These are phyloP conservation scores for Coemansia sp. DNA, from an alignment of 192 early-diverging fungal species.

Conservation along the genomic window DNA sequence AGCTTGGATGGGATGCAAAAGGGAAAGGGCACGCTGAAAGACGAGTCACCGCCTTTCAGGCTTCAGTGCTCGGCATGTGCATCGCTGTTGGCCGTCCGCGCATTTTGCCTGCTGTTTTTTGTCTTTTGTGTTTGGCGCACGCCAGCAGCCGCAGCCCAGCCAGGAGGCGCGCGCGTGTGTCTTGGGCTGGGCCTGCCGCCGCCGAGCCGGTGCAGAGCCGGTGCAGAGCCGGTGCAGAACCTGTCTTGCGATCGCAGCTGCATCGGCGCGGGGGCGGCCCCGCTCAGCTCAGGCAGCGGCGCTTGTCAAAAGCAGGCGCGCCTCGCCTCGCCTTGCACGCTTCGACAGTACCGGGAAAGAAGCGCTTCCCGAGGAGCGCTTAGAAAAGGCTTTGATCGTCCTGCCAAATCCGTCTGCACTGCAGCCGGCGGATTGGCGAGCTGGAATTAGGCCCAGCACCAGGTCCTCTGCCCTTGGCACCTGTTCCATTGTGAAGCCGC, in stretches of 20 bases:
- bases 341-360: too few species aligned
- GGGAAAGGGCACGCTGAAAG: not conserved
- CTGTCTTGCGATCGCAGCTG: not conserved
- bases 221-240: too few species aligned
- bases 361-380: not conserved
- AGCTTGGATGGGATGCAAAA: not conserved
- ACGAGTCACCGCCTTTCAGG: not conserved
- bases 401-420: constrained; percentile 8
- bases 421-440: too few species aligned
- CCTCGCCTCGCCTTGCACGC: too few species aligned
- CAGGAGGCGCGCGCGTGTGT: too few species aligned
- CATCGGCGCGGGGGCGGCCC: not conserved
- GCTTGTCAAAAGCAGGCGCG: too few species aligned
- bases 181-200: too few species aligned
- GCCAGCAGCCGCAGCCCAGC: not conserved
- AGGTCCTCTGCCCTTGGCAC: too few species aligned
- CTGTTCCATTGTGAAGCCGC: too few species aligned
- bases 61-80: not conserved
- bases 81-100: not conserved
- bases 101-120: not conserved
- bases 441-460: too few species aligned
- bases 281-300: not conserved
- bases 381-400: not conserved
- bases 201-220: too few species aligned
- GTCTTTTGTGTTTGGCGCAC: not conserved